These are phyloP conservation scores for Fusarium illudens DNA, from an alignment of 2,329 filamentous ascomycete genomes.

Conservation along the genomic window DNA sequence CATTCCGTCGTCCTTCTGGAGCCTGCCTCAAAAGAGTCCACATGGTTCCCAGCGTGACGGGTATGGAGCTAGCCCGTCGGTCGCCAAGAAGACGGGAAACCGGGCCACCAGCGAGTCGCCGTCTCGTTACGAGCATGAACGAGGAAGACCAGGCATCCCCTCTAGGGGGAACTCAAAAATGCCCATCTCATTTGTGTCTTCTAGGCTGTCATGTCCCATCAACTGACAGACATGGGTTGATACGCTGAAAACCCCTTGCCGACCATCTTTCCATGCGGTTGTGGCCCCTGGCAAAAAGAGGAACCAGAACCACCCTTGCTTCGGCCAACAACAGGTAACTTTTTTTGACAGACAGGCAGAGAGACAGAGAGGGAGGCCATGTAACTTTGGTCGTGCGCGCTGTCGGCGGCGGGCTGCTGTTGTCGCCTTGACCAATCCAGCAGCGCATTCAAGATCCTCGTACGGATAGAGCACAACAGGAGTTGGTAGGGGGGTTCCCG, in stretches of 20 bases:
- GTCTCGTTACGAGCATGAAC: background rate
- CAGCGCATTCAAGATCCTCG: conserved; percentile 6
- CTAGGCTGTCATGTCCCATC: background rate
- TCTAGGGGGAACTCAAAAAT: background rate
- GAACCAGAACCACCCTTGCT: background rate
- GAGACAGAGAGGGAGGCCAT: background rate
- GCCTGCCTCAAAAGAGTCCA: background rate
- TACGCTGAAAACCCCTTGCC: background rate
- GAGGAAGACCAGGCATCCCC: background rate
- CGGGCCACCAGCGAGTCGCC: background rate
- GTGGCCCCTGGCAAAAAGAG: background rate
- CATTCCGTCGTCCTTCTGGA: background rate
- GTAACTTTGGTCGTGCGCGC: background rate
- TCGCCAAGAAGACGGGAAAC: background rate
- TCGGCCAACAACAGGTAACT: background rate
- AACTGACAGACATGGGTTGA: background rate
- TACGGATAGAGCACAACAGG: background rate
- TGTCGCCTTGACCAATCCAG: conserved; percentile 2
- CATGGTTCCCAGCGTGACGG: background rate
- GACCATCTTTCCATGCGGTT: background rate
- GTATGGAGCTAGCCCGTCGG: background rate
- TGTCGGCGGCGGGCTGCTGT: background rate
- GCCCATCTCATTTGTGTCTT: background rate
- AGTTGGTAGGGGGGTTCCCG: conserved; percentile 11
- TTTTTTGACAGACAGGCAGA: background rate